A percentile compares a stretch with the other conserved stretches of the same genome.
Conservation (phyloP, 768 basidiomycete species). For the Lactifluus rugatus region DNA sequence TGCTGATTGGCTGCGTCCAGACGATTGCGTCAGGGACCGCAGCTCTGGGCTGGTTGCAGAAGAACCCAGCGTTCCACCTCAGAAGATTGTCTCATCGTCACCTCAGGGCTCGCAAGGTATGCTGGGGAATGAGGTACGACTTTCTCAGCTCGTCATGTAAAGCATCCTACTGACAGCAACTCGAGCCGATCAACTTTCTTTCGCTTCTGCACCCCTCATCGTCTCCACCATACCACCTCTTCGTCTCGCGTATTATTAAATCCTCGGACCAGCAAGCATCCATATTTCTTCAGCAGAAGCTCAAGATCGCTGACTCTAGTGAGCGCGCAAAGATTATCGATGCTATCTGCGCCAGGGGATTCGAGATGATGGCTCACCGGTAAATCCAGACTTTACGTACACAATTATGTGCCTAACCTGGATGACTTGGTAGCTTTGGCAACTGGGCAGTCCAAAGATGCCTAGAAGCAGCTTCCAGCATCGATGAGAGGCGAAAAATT, state of each 20-base stretch:
- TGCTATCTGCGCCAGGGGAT: slow-evolving; percentile 74
- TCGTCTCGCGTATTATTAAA: slow-evolving; percentile 80
- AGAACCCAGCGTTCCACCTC: slow-evolving; percentile 19
- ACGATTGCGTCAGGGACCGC: slow-evolving; percentile 26
- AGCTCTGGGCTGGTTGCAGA: slow-evolving; percentile 20
- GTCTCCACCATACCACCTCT: slow-evolving; percentile 71
- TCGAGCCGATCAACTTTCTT: slow-evolving; percentile 81
- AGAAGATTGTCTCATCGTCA: slow-evolving; percentile 6
- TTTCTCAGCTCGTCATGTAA: background rate
- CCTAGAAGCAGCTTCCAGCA: slow-evolving; percentile 65
- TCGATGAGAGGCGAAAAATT: slow-evolving; percentile 70
- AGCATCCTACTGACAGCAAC: background rate
- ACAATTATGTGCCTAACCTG: background rate
- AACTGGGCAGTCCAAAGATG: slow-evolving; percentile 90
- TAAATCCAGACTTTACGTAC: slow-evolving; percentile 24
- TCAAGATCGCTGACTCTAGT: slow-evolving; percentile 72
- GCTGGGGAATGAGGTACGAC: slow-evolving; percentile 41
- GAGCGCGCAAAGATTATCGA: slow-evolving; percentile 80
- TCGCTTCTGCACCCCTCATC: slow-evolving; percentile 79
- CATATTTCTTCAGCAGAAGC: slow-evolving; percentile 82
- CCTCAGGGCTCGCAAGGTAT: slow-evolving; percentile 19
- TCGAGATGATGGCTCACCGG: slow-evolving; percentile 92
- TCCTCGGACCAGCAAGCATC: slow-evolving; percentile 86
- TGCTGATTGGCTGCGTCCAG: slow-evolving; percentile 37
- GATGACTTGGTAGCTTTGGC: slow-evolving; percentile 50